These are phyloP conservation scores for Penstemon eatonii DNA, from an alignment of 257 asterid species.

Conservation along the genomic window DNA sequence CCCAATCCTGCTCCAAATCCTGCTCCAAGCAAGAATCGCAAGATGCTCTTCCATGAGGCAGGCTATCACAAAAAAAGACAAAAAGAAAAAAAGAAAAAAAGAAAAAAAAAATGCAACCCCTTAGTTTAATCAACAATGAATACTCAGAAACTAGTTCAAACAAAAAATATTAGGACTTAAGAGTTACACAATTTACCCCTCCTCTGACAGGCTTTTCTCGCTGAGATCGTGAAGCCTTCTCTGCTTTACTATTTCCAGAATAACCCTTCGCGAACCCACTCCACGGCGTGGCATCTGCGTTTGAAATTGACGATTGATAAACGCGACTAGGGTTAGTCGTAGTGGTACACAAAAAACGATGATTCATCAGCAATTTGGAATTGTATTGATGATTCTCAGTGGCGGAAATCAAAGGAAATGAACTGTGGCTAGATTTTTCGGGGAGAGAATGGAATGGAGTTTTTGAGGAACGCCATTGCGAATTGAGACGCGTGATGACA, in stretches of 20 bases:
- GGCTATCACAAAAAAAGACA: conserved; percentile 52
- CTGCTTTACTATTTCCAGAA: conserved; percentile 44
- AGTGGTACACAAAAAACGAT: conserved; percentile 44
- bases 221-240: conserved; percentile 46
- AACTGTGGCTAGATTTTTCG: conserved; percentile 24
- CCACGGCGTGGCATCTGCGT: conserved; percentile 30
- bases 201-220: conserved; percentile 71
- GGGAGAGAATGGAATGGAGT: conserved; percentile 17
- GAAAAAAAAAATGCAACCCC: neutral
- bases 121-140: neutral
- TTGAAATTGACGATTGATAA: conserved; percentile 37
- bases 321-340: conserved; percentile 26
- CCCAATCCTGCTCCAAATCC: conserved; percentile 84
- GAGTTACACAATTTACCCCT: conserved; percentile 44
- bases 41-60: conserved; percentile 86
- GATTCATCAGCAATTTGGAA: conserved; percentile 26
- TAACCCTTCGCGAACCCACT: conserved; percentile 44
- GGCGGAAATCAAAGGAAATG: conserved; percentile 18
- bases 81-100: too few relatives aligned
- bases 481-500: conserved; percentile 27
- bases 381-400: conserved; percentile 16
- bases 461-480: conserved; percentile 23
- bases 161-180: neutral
- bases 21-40: conserved; percentile 67
- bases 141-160: neutral